Percentiles rank a stretch among this genome's conserved stretches.
These are phyloP conservation scores for Cyphellophora attinorum DNA, from an alignment of 2,329 filamentous ascomycete genomes.

Conservation along the genomic window DNA sequence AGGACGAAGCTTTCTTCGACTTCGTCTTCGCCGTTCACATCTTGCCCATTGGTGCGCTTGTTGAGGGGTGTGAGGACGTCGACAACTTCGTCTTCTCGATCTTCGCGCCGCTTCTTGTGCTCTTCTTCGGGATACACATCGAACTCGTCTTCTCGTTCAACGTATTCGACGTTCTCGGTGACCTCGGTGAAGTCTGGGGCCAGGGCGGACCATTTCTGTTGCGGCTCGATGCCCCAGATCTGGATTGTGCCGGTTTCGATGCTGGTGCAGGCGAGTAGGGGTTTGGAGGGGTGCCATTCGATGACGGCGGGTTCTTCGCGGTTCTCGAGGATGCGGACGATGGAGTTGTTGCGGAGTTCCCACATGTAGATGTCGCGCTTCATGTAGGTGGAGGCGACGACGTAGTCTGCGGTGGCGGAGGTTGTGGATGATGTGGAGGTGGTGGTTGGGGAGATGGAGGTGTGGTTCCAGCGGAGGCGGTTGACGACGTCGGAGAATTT, in stretches of 20 bases:
- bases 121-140: conserved; percentile 84
- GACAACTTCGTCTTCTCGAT: conserved; percentile 86
- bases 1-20: conserved; percentile 61
- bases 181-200: conserved; percentile 96
- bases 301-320: conserved; percentile 94
- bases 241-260: conserved; percentile 89
- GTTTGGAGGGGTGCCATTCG: conserved; percentile 85
- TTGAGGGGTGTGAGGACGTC: conserved; percentile 75
- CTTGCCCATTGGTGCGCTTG: conserved; percentile 48
- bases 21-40: neutral
- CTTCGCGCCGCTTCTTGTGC: conserved; percentile 79
- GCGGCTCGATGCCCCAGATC: conserved; percentile 90
- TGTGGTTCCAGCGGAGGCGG: conserved; percentile 89
- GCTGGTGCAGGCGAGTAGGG: conserved; percentile 82
- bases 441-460: conserved; percentile 62
- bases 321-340: conserved; percentile 94
- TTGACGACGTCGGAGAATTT: conserved; percentile 99
- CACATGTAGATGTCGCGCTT: conserved; percentile 69
- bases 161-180: conserved; percentile 95
- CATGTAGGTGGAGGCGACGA: conserved; percentile 93
- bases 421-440: conserved; percentile 31
- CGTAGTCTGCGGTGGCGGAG: conserved; percentile 63
- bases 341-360: conserved; percentile 80
- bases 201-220: conserved; percentile 93
- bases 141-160: conserved; percentile 93